Evolutionary conservation across 2,329 filamentous ascomycete species (phyloP).

Genomic region (Raffaelea deltoideospora): DNA sequence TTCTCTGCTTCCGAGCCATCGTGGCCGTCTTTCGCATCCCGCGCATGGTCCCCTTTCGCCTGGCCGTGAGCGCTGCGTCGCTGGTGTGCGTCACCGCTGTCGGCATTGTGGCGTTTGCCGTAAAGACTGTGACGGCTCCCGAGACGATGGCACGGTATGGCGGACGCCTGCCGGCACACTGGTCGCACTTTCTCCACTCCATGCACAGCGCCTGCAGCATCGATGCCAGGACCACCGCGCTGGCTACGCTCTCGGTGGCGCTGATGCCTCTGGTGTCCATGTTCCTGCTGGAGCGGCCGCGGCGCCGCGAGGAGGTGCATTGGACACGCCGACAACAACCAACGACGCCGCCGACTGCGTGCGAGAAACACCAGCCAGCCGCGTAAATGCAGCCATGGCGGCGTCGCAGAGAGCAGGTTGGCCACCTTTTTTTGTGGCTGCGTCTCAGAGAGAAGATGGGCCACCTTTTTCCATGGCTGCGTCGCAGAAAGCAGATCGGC

Average conservation of each 20-base stretch:
- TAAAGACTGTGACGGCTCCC: not conserved
- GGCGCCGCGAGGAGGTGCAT: not conserved
- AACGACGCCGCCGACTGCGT: too few species aligned
- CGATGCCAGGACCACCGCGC: constrained; percentile 1
- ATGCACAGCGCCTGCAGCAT: not conserved
- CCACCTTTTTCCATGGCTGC: too few species aligned
- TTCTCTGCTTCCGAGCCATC: constrained; percentile 12
- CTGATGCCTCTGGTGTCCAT: constrained; percentile 7
- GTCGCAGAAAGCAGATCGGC: too few species aligned
- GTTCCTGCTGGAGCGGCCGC: constrained; percentile 1
- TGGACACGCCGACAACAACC: not conserved
- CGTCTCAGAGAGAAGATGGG: too few species aligned
- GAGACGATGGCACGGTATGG: not conserved
- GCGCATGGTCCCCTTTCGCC: constrained; percentile 13
- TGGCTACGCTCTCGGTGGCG: constrained; percentile 1
- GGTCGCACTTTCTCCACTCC: too few species aligned
- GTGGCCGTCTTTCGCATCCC: constrained; percentile 16
- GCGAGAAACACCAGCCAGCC: not conserved
- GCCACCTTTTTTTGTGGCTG: too few species aligned
- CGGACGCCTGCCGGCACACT: too few species aligned
- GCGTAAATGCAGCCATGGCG: too few species aligned
- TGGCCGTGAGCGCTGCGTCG: constrained; percentile 15
- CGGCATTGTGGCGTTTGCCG: not conserved
- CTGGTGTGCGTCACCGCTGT: constrained; percentile 9
- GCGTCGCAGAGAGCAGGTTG: too few species aligned